Evolutionary conservation across 768 basidiomycete genomes (phyloP).

Genomic region (Multifurca ochricompacta): DNA sequence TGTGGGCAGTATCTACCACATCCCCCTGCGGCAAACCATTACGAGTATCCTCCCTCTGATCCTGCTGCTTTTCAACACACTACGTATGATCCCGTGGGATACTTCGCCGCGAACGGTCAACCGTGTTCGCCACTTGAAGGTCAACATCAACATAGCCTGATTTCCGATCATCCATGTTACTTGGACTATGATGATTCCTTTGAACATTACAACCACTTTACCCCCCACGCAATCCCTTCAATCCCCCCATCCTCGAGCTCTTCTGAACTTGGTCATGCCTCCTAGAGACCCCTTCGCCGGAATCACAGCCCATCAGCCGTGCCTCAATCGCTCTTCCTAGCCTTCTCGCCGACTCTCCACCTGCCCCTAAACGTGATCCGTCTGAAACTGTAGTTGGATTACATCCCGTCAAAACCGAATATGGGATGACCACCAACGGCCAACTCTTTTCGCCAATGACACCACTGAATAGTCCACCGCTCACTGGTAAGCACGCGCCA

Average conservation of each 20-base stretch:
- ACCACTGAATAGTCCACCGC: background rate
- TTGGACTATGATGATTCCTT: background rate
- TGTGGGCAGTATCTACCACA: background rate
- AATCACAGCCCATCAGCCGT: background rate
- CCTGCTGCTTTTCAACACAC: background rate
- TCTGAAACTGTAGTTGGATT: background rate
- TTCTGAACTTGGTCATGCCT: slow-evolving; percentile 18
- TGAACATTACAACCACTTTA: background rate
- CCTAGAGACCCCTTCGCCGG: slow-evolving; percentile 4
- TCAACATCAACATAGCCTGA: slow-evolving; percentile 4
- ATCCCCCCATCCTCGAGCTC: slow-evolving; percentile 7
- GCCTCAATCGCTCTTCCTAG: slow-evolving; percentile 5
- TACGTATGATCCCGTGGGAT: slow-evolving; percentile 1
- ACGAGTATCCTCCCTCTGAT: slow-evolving; percentile 7
- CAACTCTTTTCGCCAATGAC: slow-evolving; percentile 4
- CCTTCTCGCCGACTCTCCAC: background rate
- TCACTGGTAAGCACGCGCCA: background rate
- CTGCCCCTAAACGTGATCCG: background rate
- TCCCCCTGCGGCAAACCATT: background rate
- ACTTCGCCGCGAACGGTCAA: background rate
- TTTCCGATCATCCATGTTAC: background rate
- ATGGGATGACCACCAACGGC: background rate
- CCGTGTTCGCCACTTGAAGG: background rate
- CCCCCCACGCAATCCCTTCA: background rate
- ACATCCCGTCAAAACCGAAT: slow-evolving; percentile 9